Base-by-base conservation (phyloP, 2,329 filamentous ascomycete genomes). In the Monosporascus sp. region DNA sequence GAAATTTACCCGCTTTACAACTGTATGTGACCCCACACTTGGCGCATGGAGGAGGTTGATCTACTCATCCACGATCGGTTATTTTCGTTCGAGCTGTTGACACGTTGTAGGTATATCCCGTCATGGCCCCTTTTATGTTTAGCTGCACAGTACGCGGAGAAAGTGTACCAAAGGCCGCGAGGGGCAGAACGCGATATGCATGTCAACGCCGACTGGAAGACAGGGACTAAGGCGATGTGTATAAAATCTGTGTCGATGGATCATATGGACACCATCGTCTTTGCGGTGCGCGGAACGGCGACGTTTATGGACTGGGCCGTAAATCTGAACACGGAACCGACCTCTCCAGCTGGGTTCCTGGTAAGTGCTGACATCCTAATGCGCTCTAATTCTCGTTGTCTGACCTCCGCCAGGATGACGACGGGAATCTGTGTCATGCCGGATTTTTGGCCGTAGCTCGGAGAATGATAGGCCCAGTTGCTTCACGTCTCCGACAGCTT, bases 231-330 rank as follows among this genome's bases (percentile, higher is more conserved):
- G 66, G 87, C 90, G 24, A 93, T 93, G 85, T 84, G 89, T 17
- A 85, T 95, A 65, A 93, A 92, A 65, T 90, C 87, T 0, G 79
- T 92, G 0, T 83, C 89, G 1, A 83, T 91, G 65, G 89, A 94
- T 63, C 78, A 89, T 62, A 84, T 86, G 73, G 83, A 89, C 65
- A 85, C 86, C 18, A 86, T 96, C 52, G 87, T 95, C 11, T 89
- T 96, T 63, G 89, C 90, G 15, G 89, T 96, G 56, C 83, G 90
- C 20, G 90, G 90, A 20, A 90, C 85, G 1, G 83, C 89, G 24
- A 88, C 83, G 6, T 88, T 94, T 60, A 84, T 88, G 74, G 90
- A 96, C 70, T 96, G 90, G 90, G 81, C 87, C 2, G 88, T 94
- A 46, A 95, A 96, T 67, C 78, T 94, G 51, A 83, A 88, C 48